Percentiles rank a stretch among this genome's conserved stretches.
Conservation (phyloP, 345 rosid species). For the Arabis hirsuta region DNA sequence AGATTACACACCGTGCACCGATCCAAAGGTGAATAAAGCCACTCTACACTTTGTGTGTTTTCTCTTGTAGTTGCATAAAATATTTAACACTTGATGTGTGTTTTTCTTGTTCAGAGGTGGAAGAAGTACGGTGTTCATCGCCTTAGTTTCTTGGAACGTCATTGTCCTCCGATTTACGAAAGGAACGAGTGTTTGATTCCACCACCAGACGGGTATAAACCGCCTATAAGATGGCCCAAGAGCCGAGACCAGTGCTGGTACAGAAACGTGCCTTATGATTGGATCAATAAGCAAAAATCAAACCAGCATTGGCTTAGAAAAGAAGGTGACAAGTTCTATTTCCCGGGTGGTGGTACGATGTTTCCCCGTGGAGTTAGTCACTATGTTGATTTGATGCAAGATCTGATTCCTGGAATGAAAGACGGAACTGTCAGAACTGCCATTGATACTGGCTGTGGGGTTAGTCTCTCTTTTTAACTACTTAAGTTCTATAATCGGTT, state of each 20-base stretch:
- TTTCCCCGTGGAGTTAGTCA: conserved; percentile 91
- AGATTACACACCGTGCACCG: conserved; percentile 97
- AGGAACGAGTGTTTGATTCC: conserved; percentile 88
- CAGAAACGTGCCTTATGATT: conserved; percentile 95
- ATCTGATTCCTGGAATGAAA: conserved; percentile 89
- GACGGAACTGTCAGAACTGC: conserved; percentile 92
- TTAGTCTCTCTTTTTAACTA: conserved; percentile 45
- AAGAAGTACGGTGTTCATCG: conserved; percentile 83
- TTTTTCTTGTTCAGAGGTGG: conserved; percentile 69
- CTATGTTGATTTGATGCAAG: conserved; percentile 90
- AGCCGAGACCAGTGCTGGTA: conserved; percentile 95
- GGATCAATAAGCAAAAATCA: conserved; percentile 96
- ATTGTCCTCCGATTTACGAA: conserved; percentile 85
- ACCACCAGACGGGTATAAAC: conserved; percentile 94
- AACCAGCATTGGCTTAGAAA: conserved; percentile 97
- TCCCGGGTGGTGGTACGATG: conserved; percentile 99
- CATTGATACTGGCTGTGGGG: conserved; percentile 98
- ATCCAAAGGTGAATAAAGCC: conserved; percentile 69
- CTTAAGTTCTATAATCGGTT: background rate
- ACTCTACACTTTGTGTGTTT: background rate
- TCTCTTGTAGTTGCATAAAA: background rate
- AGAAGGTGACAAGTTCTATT: conserved; percentile 89
- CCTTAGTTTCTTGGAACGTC: conserved; percentile 92
- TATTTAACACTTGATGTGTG: conserved; percentile 15
- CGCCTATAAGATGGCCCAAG: conserved; percentile 94